Evolutionary conservation across 495 filamentous ascomycete species (phyloP), one percentile per base, ranked within the genome.

Genomic region (Lophiotrema nucula): DNA sequence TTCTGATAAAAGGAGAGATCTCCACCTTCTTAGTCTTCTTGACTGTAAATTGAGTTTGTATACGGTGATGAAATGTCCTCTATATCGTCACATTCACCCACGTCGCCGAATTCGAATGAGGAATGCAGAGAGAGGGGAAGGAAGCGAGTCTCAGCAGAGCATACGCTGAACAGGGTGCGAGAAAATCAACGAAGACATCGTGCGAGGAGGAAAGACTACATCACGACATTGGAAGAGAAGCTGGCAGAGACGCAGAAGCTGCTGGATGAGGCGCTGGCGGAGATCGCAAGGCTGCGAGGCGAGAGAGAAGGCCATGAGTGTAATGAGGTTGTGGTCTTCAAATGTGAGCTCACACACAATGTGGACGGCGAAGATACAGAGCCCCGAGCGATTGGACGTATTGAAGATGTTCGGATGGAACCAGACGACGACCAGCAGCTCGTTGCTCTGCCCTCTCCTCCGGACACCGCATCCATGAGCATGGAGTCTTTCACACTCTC

Each of bases 131-230:
- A 46, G 47, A 58, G 2, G n/a, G 31, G 31, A n/a, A 8, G 31
- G 31, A 8, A 35, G 23, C 52, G 56, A 45, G 56, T 59, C 19
- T 47, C 61, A 21, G 50, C 56, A 2, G 56, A 59, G 37, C 62
- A 65, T 39, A 65, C 62, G 4, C 57, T 65, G 1, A 45, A 15
- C 18, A 50, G 62, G 19, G 62, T 65, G 12, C 50, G 62, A 10
- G 55, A 65, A 27, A 65, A 65, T 33, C 62, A 65, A 47, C 43
- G 62, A 3, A 33, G 62, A 15, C 62, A 65, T 38, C 62, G 62
- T 22, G 56, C 56, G 23, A 16, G 62, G 4, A 27, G 56, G 18
- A 47, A 37, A 31, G 62, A 65, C 18, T 45, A 65, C 24, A 57
- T 65, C 16, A 15, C 56, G 15, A 46, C 44, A 19, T 41, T 65